phyloP scores from a whole-genome alignment of 345 rosid species.

The Citrus glauca region DNA sequence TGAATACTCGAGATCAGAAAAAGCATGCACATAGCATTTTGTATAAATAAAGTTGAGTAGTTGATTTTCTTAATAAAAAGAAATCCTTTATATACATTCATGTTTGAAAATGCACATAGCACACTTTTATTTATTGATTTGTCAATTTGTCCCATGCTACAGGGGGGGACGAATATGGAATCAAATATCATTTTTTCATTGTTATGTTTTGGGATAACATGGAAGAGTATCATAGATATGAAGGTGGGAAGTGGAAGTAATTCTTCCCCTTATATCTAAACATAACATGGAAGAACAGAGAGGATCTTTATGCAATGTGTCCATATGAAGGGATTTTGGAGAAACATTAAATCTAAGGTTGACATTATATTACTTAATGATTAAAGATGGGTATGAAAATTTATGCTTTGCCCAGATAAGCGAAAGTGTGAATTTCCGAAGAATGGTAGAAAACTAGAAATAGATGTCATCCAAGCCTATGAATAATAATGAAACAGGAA shows the following conservation, averaged over 20 bases:
- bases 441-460: not conserved
- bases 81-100: not conserved
- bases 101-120: not conserved
- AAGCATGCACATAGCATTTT: not conserved
- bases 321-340: not conserved
- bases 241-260: not conserved
- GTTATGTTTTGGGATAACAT: not conserved
- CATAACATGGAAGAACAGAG: not conserved
- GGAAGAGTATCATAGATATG: not conserved
- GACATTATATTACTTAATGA: not conserved
- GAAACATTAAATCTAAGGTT: not conserved
- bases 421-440: not conserved
- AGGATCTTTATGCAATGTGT: no score
- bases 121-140: not conserved
- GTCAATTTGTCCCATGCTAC: not conserved
- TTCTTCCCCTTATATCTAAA: not conserved
- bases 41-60: not conserved
- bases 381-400: not conserved
- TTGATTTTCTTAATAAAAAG: no score
- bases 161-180: not conserved
- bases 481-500: not conserved
- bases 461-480: not conserved
- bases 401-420: not conserved
- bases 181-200: not conserved
- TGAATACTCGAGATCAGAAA: not conserved